Conservation (phyloP, 805 yeast species). For the Hanseniaspora hatyaiensis region DNA sequence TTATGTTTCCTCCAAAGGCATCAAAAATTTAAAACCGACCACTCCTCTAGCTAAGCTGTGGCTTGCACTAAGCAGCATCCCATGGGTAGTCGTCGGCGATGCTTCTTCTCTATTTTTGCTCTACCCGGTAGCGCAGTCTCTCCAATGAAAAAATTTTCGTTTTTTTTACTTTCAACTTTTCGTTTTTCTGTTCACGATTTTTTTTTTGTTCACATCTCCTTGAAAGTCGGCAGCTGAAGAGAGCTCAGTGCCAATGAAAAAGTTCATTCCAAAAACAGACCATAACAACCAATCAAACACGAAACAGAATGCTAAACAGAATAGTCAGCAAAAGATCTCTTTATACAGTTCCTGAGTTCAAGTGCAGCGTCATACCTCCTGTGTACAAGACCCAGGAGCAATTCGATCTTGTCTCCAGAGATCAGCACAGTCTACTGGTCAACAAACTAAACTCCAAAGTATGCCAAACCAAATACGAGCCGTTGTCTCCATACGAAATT, state of each 20-base stretch:
- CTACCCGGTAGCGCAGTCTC: too few relatives aligned
- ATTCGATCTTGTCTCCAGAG: slow-evolving; percentile 51
- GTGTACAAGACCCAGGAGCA: slow-evolving; percentile 30
- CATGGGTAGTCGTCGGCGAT: too few relatives aligned
- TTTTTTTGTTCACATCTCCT: too few relatives aligned
- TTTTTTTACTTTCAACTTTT: background rate
- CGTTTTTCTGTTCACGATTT: background rate
- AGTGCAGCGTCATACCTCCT: slow-evolving; percentile 21
- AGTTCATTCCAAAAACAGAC: too few relatives aligned
- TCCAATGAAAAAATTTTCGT: background rate
- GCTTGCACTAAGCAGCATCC: too few relatives aligned
- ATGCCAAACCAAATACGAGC: slow-evolving; percentile 68
- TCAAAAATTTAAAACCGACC: too few relatives aligned
- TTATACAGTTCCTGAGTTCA: slow-evolving; percentile 28
- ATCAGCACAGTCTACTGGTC: slow-evolving; percentile 59
- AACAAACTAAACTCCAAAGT: slow-evolving; percentile 52
- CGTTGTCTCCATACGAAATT: slow-evolving; percentile 62
- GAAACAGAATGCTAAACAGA: slow-evolving; percentile 4
- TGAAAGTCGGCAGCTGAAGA: too few relatives aligned
- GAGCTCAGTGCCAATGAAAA: too few relatives aligned
- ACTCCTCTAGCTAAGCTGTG: too few relatives aligned
- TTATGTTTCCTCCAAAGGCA: too few relatives aligned
- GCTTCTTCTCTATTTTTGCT: too few relatives aligned
- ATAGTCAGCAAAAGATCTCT: slow-evolving; percentile 22
- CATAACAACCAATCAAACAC: too few relatives aligned